Base-by-base conservation (phyloP, 2,329 filamentous ascomycete species). In the Penicillium sclerotigenum region DNA sequence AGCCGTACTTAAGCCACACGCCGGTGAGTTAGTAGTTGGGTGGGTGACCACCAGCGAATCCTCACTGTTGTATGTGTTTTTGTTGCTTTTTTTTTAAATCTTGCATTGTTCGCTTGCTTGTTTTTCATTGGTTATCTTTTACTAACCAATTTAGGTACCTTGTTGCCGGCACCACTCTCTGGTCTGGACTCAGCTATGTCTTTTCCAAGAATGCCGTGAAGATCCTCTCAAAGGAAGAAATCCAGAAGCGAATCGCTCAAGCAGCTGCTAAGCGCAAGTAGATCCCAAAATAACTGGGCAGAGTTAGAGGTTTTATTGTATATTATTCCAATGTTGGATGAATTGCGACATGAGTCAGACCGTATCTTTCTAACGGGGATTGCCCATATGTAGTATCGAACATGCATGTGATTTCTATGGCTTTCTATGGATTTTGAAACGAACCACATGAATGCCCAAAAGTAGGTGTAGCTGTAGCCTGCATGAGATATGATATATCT, bases 111-210 rank as follows among this genome's bases (percentile, higher is more conserved):
- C 11, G n/a, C n/a, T n/a, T n/a, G n/a, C n/a, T n/a, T 31, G 18
- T 40, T 20, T 14, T 43, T 7, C 14, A 16, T 47, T 47, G 37
- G 16, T 47, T 33, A 14, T 33, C n/a, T 5, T 10, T 18, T 43
- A 36, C 58, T 64, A 28, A 64, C 47, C 28, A 38, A 28, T 24
- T 4, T 45, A 93, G 90, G 69, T 93, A 90, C 65, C 75, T 95
- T 14, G 93, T 99, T 3, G 92, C 91, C 0, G 83, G 81, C 0
- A 99, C 94, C 4, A 99, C 94, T 0, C 75, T 96, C 6, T 97
- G 92, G 90, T 97, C 91, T 60, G 94, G 94, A 8, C 80, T 92
- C 14, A 96, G 92, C 73, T 99, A 99, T 71, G 81, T 96, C 7
- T 95, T 88, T 71, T 90, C 86, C 63, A 96, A 94, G 72, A 88